Evolutionary conservation across 441 rosid genomes (phyloP), one percentile per base, ranked within the genome.

Genomic region (Croton laevigatus): DNA sequence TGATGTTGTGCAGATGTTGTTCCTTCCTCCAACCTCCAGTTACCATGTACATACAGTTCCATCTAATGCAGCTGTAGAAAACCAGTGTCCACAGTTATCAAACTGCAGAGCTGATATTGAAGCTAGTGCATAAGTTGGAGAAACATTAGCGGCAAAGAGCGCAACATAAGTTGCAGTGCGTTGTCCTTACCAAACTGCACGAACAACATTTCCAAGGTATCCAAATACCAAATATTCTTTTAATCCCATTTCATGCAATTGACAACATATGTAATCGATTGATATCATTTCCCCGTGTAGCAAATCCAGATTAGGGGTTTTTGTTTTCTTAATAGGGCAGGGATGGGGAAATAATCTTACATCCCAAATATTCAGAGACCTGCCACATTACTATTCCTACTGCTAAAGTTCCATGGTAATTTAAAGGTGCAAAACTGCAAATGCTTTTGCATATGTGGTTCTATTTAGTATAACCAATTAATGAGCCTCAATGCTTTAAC

Each of bases 1-100:
- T 62, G 99, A 91, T 22, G 89, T 87, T 9, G 97, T 96, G 75
- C 73, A 73, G 75, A 85, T 81, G 68, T 91, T 91, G 86, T 97
- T 87, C 84, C 96, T 83, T 81, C 97, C 97, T 69, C 97, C 97
- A 76, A 88, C 99, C 83, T 90, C 97, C 71, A 93, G 85, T 82
- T 91, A 94, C 99, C 99, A 94, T 5, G 91, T 85, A 84, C 94
- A 91, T 55, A 90, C 89, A 58, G 93, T 91, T 83, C 97, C 99
- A 85, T 92, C 97, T 34, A 85, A 79, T 53, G 97, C 96, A 23
- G 97, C 89, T 69, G 94, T 86, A 51, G 91, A 90, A 87, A 94
- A 94, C 85, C 97, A 85, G 74, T 88, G 97, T 66, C 99, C 99
- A 69, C 81, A 90, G 75, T 80, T 91, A 79, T 91, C 99, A 72